Conservation (phyloP, 768 basidiomycete genomes). For the Xerocomellus dryophilus region DNA sequence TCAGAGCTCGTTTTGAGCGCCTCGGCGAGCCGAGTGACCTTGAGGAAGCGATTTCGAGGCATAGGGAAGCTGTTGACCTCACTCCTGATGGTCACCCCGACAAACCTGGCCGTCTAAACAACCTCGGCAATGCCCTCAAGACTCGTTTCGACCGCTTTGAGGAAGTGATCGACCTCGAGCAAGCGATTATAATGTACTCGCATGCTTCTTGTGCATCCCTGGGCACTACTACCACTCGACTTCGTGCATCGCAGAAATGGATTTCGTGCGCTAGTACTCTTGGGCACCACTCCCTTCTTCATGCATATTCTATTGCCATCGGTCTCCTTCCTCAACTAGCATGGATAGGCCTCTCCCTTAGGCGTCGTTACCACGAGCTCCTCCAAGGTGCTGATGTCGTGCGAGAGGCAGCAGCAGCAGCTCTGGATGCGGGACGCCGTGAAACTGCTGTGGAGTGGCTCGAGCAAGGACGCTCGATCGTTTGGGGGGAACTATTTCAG, state of each 20-base stretch:
- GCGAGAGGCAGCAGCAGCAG: constrained; percentile 23
- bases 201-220: not conserved
- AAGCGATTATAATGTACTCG: constrained; percentile 2
- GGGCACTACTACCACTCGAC: not conserved
- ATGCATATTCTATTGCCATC: constrained; percentile 18
- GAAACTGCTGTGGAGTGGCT: constrained; percentile 11
- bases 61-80: too few species aligned
- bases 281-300: constrained; percentile 11
- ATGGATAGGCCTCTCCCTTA: constrained; percentile 14
- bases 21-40: too few species aligned
- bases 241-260: constrained; percentile 8
- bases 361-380: constrained; percentile 15
- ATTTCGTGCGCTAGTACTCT: constrained; percentile 1
- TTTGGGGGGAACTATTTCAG: constrained; percentile 14
- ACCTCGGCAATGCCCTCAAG: not conserved
- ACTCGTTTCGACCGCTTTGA: not conserved
- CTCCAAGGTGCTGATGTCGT: constrained; percentile 13
- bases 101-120: too few species aligned
- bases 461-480: constrained; percentile 10
- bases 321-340: constrained; percentile 18
- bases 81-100: too few species aligned
- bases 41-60: too few species aligned
- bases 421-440: constrained; percentile 7
- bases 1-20: too few species aligned
- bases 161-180: not conserved